phyloP scores from a whole-genome alignment of 192 early-diverging fungal genomes.

The Podila epicladia region DNA sequence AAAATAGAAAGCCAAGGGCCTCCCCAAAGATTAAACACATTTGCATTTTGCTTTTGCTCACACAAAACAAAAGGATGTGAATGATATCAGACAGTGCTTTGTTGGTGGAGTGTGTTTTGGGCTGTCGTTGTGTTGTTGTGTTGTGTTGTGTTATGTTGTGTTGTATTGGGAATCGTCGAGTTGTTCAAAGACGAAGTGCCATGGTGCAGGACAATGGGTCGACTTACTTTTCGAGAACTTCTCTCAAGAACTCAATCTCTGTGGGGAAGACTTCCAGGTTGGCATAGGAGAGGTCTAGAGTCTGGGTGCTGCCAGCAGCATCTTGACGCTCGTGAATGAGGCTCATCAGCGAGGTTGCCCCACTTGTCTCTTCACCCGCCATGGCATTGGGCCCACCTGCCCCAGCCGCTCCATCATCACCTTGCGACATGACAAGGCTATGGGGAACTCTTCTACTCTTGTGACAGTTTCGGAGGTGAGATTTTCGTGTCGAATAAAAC shows the following conservation, averaged over 20 bases:
- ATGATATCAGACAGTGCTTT: no score
- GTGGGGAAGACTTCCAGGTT: slow-evolving; percentile 33
- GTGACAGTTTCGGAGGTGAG: no score
- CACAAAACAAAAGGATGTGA: no score
- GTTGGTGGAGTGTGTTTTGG: no score
- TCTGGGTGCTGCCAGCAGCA: slow-evolving; percentile 46
- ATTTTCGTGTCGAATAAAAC: no score
- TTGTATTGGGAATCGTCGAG: no score
- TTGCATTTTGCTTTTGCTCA: no score
- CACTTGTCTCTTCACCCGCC: neutral
- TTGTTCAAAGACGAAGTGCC: neutral
- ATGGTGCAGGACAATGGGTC: slow-evolving; percentile 3
- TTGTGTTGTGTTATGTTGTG: no score
- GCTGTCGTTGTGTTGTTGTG: no score
- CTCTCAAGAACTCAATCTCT: slow-evolving; percentile 44
- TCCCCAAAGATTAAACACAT: no score
- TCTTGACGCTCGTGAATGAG: slow-evolving; percentile 35
- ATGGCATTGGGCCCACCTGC: neutral
- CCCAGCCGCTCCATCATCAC: slow-evolving; percentile 23
- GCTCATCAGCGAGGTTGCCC: slow-evolving; percentile 4
- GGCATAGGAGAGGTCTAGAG: slow-evolving; percentile 44
- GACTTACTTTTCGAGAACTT: slow-evolving; percentile 51
- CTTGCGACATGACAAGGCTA: slow-evolving; percentile 30
- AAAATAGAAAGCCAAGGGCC: no score
- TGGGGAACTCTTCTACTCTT: no score